A percentile compares a stretch with the other conserved stretches of the same genome.
phyloP scores from a whole-genome alignment of 371 early-diverging fungal species.

The Mortierella sp. region DNA sequence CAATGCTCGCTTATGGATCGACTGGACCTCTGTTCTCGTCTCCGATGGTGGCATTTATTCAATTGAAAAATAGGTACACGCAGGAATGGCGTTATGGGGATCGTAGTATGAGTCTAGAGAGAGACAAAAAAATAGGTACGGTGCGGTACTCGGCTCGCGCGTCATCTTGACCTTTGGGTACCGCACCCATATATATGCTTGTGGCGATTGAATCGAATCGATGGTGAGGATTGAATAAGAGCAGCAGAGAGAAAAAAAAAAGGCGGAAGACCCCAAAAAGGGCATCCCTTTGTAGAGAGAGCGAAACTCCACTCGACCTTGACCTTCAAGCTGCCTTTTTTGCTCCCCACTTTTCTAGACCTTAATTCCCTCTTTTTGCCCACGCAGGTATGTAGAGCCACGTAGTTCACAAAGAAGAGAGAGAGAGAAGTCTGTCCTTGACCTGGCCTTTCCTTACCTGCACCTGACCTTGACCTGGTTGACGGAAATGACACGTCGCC shows the following conservation, averaged over 20 bases:
- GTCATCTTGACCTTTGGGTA: constrained; percentile 3
- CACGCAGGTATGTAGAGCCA: constrained; percentile 11
- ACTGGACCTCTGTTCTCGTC: background rate
- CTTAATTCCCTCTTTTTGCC: constrained; percentile 6
- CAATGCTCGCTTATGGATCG: background rate
- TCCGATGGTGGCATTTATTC: background rate
- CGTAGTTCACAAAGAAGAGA: background rate
- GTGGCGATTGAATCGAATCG: background rate
- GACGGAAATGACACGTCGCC: background rate
- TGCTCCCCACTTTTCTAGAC: constrained; percentile 10
- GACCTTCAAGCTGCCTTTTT: background rate
- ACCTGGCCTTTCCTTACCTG: background rate
- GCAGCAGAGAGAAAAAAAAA: background rate
- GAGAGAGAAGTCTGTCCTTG: background rate
- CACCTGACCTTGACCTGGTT: background rate
- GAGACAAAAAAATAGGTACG: background rate
- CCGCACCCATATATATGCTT: too few relatives aligned
- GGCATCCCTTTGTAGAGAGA: constrained; percentile 6
- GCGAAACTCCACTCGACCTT: background rate
- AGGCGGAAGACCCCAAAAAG: constrained; percentile 45
- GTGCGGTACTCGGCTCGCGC: background rate
- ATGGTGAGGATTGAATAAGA: background rate
- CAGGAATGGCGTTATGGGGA: constrained; percentile 19
- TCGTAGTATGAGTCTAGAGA: constrained; percentile 17
- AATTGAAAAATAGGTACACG: background rate